Conservation (phyloP, 129 eudicot genomes). For the Deinandra increscens region DNA sequence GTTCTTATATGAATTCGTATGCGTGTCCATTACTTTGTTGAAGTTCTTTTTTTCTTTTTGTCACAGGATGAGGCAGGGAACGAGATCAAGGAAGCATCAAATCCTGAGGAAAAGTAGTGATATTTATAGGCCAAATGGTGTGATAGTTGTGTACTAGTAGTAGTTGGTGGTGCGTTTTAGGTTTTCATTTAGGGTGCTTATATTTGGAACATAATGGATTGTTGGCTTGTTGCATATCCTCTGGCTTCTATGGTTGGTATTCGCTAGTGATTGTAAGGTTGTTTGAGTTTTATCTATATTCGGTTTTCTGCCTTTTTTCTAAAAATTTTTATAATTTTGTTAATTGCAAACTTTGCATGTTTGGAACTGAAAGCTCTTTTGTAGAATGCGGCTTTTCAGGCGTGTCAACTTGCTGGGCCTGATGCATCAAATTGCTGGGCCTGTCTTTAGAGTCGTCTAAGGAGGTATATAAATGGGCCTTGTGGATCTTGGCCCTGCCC, state of each 20-base stretch:
- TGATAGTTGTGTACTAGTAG: slow-evolving; percentile 8
- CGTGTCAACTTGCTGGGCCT: no score
- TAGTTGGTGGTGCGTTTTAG: slow-evolving; percentile 15
- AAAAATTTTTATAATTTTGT: no score
- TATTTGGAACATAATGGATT: slow-evolving; percentile 13
- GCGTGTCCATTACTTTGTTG: not conserved
- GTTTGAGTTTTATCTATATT: slow-evolving; percentile 5
- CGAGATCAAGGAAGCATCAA: slow-evolving; percentile 32
- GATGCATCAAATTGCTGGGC: no score
- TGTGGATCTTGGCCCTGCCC: no score
- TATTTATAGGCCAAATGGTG: slow-evolving; percentile 5
- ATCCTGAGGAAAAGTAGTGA: slow-evolving; percentile 23
- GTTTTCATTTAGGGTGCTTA: slow-evolving; percentile 8
- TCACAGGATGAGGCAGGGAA: slow-evolving; percentile 26
- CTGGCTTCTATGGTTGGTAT: slow-evolving; percentile 3
- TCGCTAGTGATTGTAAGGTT: slow-evolving; percentile 4
- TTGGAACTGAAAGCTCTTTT: not conserved
- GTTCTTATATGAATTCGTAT: not conserved
- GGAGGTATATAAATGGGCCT: no score
- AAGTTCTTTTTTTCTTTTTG: not conserved
- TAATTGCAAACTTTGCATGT: not conserved
- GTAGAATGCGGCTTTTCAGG: no score
- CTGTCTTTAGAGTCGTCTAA: no score
- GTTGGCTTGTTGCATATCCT: slow-evolving; percentile 12
- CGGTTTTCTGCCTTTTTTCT: slow-evolving; percentile 9